Evolutionary conservation across 2,329 filamentous ascomycete species (phyloP).

Genomic region (Fusarium veterinarium): DNA sequence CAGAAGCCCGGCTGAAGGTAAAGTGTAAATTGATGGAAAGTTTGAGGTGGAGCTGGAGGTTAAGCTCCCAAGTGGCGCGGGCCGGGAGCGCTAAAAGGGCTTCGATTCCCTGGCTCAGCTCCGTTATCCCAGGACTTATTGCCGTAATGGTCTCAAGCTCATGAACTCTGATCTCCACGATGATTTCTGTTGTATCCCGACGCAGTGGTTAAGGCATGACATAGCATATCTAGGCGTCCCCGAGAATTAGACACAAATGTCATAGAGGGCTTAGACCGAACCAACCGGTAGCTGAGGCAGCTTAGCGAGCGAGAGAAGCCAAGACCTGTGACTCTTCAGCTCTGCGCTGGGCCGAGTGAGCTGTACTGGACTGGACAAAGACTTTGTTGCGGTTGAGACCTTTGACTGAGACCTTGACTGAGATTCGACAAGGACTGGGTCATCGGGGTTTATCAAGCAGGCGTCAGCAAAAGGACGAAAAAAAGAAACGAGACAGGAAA

Average conservation of each 20-base stretch:
- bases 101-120: conserved; percentile 22
- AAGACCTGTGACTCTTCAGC: not conserved
- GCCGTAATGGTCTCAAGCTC: conserved; percentile 6
- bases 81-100: conserved; percentile 36
- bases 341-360: not conserved
- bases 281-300: conserved; percentile 13
- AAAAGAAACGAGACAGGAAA: not conserved
- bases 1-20: conserved; percentile 39
- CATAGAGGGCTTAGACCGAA: conserved; percentile 4
- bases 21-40: conserved; percentile 33
- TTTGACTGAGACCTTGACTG: not conserved
- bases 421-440: conserved; percentile 4
- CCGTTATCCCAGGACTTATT: conserved; percentile 16
- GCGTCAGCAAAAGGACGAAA: not conserved
- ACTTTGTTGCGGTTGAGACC: conserved; percentile 8
- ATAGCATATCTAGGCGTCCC: conserved; percentile 8
- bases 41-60: conserved; percentile 17
- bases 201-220: conserved; percentile 21
- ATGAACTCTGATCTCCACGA: conserved; percentile 13
- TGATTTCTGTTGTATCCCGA: conserved; percentile 20
- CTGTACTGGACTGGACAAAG: not conserved
- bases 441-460: conserved; percentile 16
- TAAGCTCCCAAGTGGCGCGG: conserved; percentile 37
- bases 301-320: not conserved
- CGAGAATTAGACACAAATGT: conserved; percentile 1